Evolutionary conservation across 768 basidiomycete species (phyloP), one percentile per base, ranked within the genome.

Genomic region (Clitopilus passeckerianus): DNA sequence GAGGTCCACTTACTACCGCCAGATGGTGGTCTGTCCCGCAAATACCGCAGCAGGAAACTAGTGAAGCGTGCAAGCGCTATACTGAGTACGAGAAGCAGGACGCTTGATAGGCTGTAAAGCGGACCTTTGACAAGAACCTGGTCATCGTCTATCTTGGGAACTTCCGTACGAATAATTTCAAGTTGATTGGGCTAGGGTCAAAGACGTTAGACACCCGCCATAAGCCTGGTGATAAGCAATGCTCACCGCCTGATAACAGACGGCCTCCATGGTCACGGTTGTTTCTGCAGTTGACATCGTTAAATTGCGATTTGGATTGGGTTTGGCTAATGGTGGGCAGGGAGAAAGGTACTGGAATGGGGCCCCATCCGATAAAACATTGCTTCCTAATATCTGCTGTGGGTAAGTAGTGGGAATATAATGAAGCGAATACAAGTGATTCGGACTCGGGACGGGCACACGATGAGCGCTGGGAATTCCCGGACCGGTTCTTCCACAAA

Each of bases 211-310:
- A 30, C 7, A 7, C 27, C 27, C 7, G 27, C 27, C 7, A n/a
- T 30, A 3, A 30, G 7, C 27, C 27, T 30, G 27, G 27, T 30
- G 18, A 22, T 41, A 18, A 33, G 46, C 54, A 53, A 23, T 34
- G 68, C 74, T 43, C 64, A 90, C 89, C 62, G 78, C 78, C 66
- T 80, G 80, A 74, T 90, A 92, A 76, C 82, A 90, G 64, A 90
- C 73, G 16, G 90, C 90, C 72, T 84, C 82, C 90, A 92, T 91
- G 7, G 20, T 50, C 18, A 18, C 12, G 6, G 18, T 22, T 41
- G 37, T 41, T 18, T 5, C 37, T n/a, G n/a, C n/a, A n/a, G n/a
- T n/a, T n/a, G n/a, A n/a, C n/a, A n/a, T n/a, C n/a, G n/a, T n/a
- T n/a, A n/a, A n/a, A n/a, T n/a, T n/a, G n/a, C 2, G n/a, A 5